Evolutionary conservation across 257 asterid genomes (phyloP).

Genomic region (Solanum sejunctum): DNA sequence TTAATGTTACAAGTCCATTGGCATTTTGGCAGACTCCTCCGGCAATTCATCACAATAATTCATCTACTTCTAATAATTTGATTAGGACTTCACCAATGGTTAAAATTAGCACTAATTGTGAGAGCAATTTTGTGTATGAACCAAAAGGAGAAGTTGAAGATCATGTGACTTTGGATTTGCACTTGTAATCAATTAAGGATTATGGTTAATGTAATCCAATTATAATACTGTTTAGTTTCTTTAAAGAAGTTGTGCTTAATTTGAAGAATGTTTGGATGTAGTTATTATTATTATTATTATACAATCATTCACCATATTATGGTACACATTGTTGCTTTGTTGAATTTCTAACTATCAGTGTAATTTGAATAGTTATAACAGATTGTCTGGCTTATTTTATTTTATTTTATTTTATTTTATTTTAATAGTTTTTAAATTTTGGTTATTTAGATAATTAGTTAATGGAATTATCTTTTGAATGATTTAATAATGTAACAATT

Average conservation of each 20-base stretch:
- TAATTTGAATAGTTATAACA: background rate
- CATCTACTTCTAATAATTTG: background rate
- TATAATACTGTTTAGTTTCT: background rate
- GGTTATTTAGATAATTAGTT: background rate
- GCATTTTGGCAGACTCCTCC: constrained; percentile 43
- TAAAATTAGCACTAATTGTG: constrained; percentile 14
- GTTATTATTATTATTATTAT: background rate
- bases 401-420: background rate
- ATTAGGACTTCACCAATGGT: constrained; percentile 12
- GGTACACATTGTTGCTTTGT: background rate
- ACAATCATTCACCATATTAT: background rate
- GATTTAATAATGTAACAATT: background rate
- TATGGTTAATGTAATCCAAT: background rate
- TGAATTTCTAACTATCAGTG: background rate
- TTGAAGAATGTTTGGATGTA: background rate
- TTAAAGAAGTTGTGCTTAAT: background rate
- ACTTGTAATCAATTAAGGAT: constrained; percentile 26
- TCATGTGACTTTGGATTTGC: constrained; percentile 81
- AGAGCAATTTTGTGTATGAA: constrained; percentile 26
- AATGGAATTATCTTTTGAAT: background rate
- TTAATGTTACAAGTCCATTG: constrained; percentile 18
- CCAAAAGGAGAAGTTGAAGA: constrained; percentile 42
- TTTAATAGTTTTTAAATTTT: no score
- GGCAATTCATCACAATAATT: background rate
- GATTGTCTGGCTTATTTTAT: background rate